Conservation (phyloP, 2,329 filamentous ascomycete species). For the Trematosphaeria pertusa region DNA sequence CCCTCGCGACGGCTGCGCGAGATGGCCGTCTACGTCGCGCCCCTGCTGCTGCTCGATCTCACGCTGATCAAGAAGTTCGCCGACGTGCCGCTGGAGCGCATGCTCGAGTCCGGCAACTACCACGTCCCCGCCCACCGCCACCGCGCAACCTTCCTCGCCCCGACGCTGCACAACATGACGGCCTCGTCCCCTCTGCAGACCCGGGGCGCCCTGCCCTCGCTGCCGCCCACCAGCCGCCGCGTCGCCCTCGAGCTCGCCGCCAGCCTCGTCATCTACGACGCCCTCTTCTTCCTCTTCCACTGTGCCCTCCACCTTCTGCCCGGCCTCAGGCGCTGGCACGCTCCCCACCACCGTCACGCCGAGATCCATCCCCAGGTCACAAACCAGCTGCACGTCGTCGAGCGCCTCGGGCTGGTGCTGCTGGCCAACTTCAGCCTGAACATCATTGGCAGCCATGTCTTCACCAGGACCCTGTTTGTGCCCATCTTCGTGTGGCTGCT, state of each 20-base stretch:
- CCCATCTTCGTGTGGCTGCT: too few species aligned
- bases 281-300: slow-evolving; percentile 37
- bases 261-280: slow-evolving; percentile 34
- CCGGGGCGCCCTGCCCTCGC: slow-evolving; percentile 22
- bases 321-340: slow-evolving; percentile 20
- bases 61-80: slow-evolving; percentile 41
- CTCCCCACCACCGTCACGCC: slow-evolving; percentile 31
- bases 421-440: too few species aligned
- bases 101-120: slow-evolving; percentile 29
- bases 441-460: too few species aligned
- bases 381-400: slow-evolving; percentile 5
- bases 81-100: slow-evolving; percentile 26
- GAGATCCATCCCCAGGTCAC: slow-evolving; percentile 36
- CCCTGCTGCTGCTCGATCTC: slow-evolving; percentile 31
- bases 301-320: slow-evolving; percentile 28
- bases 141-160: slow-evolving; percentile 24
- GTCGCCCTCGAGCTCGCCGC: slow-evolving; percentile 28
- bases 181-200: slow-evolving; percentile 25
- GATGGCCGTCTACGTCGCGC: slow-evolving; percentile 24
- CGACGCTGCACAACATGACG: slow-evolving; percentile 28
- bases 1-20: slow-evolving; percentile 26
- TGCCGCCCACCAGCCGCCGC: slow-evolving; percentile 26
- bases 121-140: slow-evolving; percentile 5
- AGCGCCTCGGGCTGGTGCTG: too few species aligned
- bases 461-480: too few species aligned